Evolutionary conservation across 2,329 filamentous ascomycete species (phyloP).

Genomic region (Colletotrichum euphorbiae): DNA sequence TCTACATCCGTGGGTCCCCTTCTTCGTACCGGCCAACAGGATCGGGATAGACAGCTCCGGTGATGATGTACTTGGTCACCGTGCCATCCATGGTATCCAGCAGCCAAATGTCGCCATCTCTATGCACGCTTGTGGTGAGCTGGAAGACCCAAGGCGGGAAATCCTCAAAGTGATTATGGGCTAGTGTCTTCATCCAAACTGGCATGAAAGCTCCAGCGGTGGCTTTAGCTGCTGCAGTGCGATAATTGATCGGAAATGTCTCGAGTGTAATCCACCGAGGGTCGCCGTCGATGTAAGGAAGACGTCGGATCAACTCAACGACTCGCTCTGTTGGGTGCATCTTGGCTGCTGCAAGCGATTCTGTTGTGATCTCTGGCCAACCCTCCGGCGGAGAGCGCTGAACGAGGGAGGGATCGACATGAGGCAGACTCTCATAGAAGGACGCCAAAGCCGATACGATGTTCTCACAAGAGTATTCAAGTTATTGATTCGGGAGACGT

Average conservation of each 20-base stretch:
- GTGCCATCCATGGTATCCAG: conserved; percentile 23
- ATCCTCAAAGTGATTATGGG: background rate
- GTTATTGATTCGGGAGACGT: conserved; percentile 5
- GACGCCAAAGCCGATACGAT: background rate
- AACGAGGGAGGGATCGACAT: conserved; percentile 12
- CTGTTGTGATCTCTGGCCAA: conserved; percentile 17
- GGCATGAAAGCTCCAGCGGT: background rate
- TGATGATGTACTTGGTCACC: conserved; percentile 29
- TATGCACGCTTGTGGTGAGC: background rate
- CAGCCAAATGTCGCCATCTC: conserved; percentile 18
- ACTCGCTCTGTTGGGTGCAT: background rate
- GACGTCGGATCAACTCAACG: conserved; percentile 8
- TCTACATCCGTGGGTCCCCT: background rate
- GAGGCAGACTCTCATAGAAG: conserved; percentile 15
- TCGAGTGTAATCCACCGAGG: conserved; percentile 23
- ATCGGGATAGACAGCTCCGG: conserved; percentile 9
- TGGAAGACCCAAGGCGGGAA: background rate
- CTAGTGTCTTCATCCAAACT: background rate
- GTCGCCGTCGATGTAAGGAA: conserved; percentile 19
- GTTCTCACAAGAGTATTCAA: conserved; percentile 14
- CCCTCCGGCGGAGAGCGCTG: conserved; percentile 5
- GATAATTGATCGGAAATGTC: background rate
- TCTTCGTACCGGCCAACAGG: conserved; percentile 2
- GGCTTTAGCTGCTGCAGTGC: background rate
- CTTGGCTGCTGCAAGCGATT: conserved; percentile 7